Evolutionary conservation across 2,329 filamentous ascomycete species (phyloP).

Genomic region (Alternaria sp.): DNA sequence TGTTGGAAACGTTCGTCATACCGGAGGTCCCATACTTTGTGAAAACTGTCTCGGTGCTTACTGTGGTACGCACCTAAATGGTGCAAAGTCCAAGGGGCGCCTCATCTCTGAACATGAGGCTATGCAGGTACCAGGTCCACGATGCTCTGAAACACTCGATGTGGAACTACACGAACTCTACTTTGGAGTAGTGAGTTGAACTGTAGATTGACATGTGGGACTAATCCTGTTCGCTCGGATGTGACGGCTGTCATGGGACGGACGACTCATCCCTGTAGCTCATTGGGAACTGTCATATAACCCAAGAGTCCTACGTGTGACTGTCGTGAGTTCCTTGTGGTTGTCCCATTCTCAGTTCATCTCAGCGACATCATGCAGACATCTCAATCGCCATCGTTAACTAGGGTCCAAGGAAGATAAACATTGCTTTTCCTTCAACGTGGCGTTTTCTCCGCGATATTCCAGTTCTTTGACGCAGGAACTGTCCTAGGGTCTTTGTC

Average conservation of each 20-base stretch:
- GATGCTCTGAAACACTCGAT: neutral
- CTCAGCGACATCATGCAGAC: neutral
- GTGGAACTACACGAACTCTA: neutral
- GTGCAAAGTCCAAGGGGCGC: constrained; percentile 1
- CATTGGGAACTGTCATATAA: neutral
- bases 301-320: neutral
- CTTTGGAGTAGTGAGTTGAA: neutral
- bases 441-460: neutral
- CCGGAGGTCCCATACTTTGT: neutral
- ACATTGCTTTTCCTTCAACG: neutral
- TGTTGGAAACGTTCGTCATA: constrained; percentile 4
- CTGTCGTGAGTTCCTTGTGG: neutral
- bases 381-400: neutral
- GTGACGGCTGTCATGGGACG: neutral
- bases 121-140: neutral
- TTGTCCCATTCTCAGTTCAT: neutral
- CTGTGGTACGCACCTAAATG: neutral
- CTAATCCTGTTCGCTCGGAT: neutral
- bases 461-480: neutral
- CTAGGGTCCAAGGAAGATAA: neutral
- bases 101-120: constrained; percentile 1
- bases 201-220: neutral
- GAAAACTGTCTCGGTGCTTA: neutral
- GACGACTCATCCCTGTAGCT: neutral
- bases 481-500: neutral